Evolutionary conservation across 2,329 filamentous ascomycete genomes (phyloP).

Genomic region (Fusarium sp.): DNA sequence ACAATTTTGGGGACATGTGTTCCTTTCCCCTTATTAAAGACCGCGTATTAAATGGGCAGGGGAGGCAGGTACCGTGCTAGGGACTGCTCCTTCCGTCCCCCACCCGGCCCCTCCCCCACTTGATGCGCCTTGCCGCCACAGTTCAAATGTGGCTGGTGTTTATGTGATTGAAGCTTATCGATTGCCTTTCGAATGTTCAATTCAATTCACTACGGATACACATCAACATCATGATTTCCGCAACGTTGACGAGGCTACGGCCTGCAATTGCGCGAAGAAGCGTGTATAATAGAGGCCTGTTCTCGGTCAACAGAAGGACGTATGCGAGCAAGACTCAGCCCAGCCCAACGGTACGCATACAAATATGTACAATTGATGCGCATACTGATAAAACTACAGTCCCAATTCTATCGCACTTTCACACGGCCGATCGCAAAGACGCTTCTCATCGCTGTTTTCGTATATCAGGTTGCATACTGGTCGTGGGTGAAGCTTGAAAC

Average conservation of each 20-base stretch:
- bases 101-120: constrained; percentile 38
- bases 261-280: constrained; percentile 8
- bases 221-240: constrained; percentile 20
- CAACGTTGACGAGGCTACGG: constrained; percentile 26
- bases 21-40: constrained; percentile 42
- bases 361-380: neutral
- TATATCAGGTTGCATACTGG: constrained; percentile 82
- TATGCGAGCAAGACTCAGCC: constrained; percentile 47
- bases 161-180: constrained; percentile 13
- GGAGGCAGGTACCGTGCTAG: neutral
- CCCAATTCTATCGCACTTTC: constrained; percentile 79
- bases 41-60: constrained; percentile 2
- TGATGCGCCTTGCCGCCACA: constrained; percentile 4
- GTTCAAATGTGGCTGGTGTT: constrained; percentile 15
- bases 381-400: constrained; percentile 51
- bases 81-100: constrained; percentile 12
- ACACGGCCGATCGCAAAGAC: constrained; percentile 78
- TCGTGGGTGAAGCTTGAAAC: constrained; percentile 79
- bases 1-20: constrained; percentile 50
- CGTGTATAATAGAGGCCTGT: neutral
- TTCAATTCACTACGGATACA: neutral
- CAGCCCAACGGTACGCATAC: constrained; percentile 41
- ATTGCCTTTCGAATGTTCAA: constrained; percentile 1
- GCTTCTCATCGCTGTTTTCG: constrained; percentile 78
- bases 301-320: constrained; percentile 4